phyloP scores from a whole-genome alignment of 139 green algal species.

The Chlamydomonas sp. region DNA sequence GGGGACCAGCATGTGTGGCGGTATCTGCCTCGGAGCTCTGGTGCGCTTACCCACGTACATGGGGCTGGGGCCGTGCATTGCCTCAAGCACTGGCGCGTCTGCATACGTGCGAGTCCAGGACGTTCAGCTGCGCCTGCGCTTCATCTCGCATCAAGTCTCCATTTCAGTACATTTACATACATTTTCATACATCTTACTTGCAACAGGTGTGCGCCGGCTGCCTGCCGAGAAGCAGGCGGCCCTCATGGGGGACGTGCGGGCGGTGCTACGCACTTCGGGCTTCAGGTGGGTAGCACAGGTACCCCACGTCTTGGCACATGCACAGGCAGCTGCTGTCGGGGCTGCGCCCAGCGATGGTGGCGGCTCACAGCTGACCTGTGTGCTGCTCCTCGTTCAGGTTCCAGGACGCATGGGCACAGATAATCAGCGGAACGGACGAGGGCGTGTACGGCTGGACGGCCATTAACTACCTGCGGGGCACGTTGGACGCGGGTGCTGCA shows the following conservation, averaged over 20 bases:
- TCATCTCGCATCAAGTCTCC: neutral
- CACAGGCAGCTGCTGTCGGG: too few relatives aligned
- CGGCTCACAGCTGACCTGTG: too few relatives aligned
- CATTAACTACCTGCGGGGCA: conserved; percentile 76
- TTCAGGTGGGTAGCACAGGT: conserved; percentile 50
- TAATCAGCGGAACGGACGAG: conserved; percentile 88
- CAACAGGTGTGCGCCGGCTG: conserved; percentile 74
- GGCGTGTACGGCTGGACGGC: conserved; percentile 88
- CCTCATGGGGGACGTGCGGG: conserved; percentile 56
- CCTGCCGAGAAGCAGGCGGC: conserved; percentile 3
- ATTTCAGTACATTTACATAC: neutral
- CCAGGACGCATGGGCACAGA: conserved; percentile 66
- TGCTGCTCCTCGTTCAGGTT: conserved; percentile 61
- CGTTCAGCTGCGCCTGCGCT: too few relatives aligned
- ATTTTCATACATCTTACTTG: neutral
- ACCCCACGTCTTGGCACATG: too few relatives aligned
- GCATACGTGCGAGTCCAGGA: too few relatives aligned
- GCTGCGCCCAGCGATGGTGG: too few relatives aligned
- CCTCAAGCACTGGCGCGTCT: too few relatives aligned
- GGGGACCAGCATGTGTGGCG: too few relatives aligned
- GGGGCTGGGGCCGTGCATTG: too few relatives aligned
- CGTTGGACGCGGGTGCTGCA: conserved; percentile 18
- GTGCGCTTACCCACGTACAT: too few relatives aligned
- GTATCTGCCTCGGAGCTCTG: too few relatives aligned
- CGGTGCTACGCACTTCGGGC: conserved; percentile 44